A percentile compares a stretch with the other conserved stretches of the same genome.
These are phyloP conservation scores for Sequoiadendron giganteum DNA, from an alignment of 75 land plant genomes.

Conservation along the genomic window DNA sequence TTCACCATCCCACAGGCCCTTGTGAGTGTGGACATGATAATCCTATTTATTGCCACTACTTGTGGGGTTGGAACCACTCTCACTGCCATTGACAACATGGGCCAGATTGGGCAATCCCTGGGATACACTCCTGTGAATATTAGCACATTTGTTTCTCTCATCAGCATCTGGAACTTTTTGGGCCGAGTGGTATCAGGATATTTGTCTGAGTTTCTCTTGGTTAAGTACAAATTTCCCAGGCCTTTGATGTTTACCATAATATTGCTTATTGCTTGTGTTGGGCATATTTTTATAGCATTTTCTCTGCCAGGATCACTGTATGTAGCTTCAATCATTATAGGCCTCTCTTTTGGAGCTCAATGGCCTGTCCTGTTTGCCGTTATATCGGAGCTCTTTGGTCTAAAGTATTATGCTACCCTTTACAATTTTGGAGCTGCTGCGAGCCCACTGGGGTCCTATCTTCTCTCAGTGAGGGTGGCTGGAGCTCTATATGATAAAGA, in stretches of 20 bases:
- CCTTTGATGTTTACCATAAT: conserved; percentile 18
- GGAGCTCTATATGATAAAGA: no score
- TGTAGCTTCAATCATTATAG: conserved; percentile 54
- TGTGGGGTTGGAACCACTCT: conserved; percentile 56
- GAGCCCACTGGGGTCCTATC: no score
- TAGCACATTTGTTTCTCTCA: conserved; percentile 59
- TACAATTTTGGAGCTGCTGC: no score
- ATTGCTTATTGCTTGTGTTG: conserved; percentile 19
- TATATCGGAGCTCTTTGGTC: no score
- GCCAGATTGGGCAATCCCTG: conserved; percentile 55
- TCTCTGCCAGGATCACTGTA: conserved; percentile 31
- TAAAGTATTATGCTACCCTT: no score
- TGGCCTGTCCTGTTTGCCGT: conserved; percentile 59
- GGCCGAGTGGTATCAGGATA: conserved; percentile 56
- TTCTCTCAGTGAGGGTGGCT: no score
- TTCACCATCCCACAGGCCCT: conserved; percentile 66
- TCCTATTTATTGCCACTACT: no score
- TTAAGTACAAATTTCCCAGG: conserved; percentile 26
- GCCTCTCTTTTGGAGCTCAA: conserved; percentile 62
- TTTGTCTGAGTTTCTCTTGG: conserved; percentile 39
- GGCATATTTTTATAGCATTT: conserved; percentile 13
- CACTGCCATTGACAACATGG: conserved; percentile 70
- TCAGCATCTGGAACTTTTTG: conserved; percentile 72
- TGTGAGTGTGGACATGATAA: conserved; percentile 20
- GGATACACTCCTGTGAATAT: conserved; percentile 39